Conservation (phyloP, 768 basidiomycete genomes). For the Leccinum subgranulosum region DNA sequence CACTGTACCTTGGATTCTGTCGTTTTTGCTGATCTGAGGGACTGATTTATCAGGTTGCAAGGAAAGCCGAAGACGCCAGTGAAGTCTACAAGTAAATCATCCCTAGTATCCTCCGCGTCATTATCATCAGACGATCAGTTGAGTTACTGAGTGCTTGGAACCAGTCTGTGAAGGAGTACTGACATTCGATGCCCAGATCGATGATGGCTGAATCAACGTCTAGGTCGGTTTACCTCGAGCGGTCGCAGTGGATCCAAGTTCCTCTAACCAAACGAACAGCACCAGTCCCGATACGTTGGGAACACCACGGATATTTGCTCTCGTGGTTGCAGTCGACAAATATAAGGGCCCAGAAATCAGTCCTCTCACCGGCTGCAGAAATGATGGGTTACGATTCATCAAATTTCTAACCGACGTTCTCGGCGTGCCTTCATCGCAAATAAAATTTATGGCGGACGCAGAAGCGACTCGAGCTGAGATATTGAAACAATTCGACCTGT, state of each 20-base stretch:
- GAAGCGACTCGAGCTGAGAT: conserved; percentile 10
- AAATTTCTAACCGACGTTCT: conserved; percentile 8
- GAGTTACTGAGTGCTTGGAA: not conserved
- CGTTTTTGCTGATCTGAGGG: not conserved
- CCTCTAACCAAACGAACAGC: not conserved
- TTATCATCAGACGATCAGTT: conserved; percentile 9
- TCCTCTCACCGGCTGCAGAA: conserved; percentile 15
- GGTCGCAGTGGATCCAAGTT: not conserved
- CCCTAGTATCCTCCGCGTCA: not conserved
- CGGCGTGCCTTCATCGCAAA: conserved; percentile 9
- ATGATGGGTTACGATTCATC: conserved; percentile 15
- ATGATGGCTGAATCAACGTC: not conserved
- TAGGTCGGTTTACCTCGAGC: not conserved
- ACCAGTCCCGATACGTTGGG: not conserved
- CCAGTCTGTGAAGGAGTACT: not conserved
- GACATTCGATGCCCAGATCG: conserved; percentile 8
- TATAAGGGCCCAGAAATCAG: not conserved
- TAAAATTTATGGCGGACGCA: conserved; percentile 15
- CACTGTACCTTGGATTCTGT: not conserved
- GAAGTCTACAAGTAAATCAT: not conserved
- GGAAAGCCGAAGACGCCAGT: not conserved
- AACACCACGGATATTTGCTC: conserved; percentile 15
- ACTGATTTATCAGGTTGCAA: conserved; percentile 1
- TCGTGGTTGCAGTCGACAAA: conserved; percentile 15
- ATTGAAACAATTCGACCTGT: conserved; percentile 1